These are phyloP conservation scores for Talaromyces sp. DNA, from an alignment of 2,329 filamentous ascomycete genomes.

Conservation along the genomic window DNA sequence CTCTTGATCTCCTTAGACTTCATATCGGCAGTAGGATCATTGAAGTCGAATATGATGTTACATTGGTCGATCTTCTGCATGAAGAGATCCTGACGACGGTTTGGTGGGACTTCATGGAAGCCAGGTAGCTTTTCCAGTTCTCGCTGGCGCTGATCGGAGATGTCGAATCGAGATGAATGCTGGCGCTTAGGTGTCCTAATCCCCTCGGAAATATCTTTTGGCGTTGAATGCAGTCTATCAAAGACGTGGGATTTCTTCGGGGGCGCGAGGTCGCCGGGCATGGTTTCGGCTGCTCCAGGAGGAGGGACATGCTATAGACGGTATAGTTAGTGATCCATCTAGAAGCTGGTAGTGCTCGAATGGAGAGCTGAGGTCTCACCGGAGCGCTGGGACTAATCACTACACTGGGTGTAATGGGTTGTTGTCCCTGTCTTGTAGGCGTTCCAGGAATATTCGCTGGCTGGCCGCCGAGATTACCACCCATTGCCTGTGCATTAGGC, in stretches of 20 bases:
- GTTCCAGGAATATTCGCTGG: conserved; percentile 54
- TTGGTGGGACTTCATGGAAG: conserved; percentile 95
- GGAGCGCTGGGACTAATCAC: conserved; percentile 93
- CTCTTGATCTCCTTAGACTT: conserved; percentile 99
- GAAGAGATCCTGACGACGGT: conserved; percentile 91
- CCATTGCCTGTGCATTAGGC: conserved; percentile 31
- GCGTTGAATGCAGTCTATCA: conserved; percentile 85
- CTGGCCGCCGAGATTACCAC: conserved; percentile 34
- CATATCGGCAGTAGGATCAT: conserved; percentile 96
- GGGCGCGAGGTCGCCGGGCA: conserved; percentile 94
- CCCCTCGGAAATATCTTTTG: conserved; percentile 94
- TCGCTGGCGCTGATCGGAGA: conserved; percentile 82
- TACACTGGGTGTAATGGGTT: conserved; percentile 75
- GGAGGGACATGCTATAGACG: conserved; percentile 75
- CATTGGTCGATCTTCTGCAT: conserved; percentile 99
- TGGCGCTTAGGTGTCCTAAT: conserved; percentile 93
- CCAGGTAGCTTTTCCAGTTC: conserved; percentile 96
- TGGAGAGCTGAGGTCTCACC: conserved; percentile 54
- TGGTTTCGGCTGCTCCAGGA: conserved; percentile 90
- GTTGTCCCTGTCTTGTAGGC: conserved; percentile 60
- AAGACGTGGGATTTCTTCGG: conserved; percentile 92
- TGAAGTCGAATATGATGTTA: conserved; percentile 99
- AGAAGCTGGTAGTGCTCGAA: neutral
- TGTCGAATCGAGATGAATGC: conserved; percentile 96
- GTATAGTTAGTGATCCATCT: neutral